Evolutionary conservation across 768 basidiomycete species (phyloP).

Genomic region (Suillus sp.): DNA sequence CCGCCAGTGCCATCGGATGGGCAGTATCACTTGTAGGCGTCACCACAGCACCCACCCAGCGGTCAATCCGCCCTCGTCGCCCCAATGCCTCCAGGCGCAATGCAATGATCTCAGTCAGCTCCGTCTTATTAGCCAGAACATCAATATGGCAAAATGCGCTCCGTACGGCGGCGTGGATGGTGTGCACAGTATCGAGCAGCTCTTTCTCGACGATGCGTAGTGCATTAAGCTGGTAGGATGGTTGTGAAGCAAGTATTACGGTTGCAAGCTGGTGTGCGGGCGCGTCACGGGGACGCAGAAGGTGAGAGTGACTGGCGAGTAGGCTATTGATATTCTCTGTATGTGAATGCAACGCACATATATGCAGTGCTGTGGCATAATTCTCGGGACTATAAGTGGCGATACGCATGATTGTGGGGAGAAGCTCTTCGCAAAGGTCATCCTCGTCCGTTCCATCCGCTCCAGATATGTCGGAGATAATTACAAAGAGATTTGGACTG

Average conservation of each 20-base stretch:
- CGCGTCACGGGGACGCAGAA: constrained; percentile 64
- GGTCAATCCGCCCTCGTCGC: constrained; percentile 50
- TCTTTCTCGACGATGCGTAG: constrained; percentile 54
- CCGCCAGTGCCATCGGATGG: constrained; percentile 62
- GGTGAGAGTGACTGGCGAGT: constrained; percentile 49
- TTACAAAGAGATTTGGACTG: constrained; percentile 46
- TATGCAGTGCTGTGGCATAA: constrained; percentile 56
- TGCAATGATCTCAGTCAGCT: constrained; percentile 49
- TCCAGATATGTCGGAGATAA: constrained; percentile 42
- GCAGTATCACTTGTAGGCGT: constrained; percentile 41
- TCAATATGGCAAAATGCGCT: constrained; percentile 51
- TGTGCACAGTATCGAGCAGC: constrained; percentile 46
- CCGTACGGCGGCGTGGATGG: constrained; percentile 46
- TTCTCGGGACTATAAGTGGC: constrained; percentile 55
- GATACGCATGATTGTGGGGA: constrained; percentile 37
- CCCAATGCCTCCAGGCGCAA: constrained; percentile 39
- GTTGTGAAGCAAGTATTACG: constrained; percentile 35
- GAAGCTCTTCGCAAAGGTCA: constrained; percentile 37
- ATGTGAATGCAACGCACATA: constrained; percentile 43
- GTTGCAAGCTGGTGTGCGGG: constrained; percentile 48
- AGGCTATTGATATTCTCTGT: constrained; percentile 40
- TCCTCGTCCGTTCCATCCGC: constrained; percentile 25
- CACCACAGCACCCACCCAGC: constrained; percentile 52
- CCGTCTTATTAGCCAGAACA: constrained; percentile 39
- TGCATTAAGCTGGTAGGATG: constrained; percentile 32